Conservation (phyloP, 352 stramenopile genomes). For the Globisporangium barbulae region DNA sequence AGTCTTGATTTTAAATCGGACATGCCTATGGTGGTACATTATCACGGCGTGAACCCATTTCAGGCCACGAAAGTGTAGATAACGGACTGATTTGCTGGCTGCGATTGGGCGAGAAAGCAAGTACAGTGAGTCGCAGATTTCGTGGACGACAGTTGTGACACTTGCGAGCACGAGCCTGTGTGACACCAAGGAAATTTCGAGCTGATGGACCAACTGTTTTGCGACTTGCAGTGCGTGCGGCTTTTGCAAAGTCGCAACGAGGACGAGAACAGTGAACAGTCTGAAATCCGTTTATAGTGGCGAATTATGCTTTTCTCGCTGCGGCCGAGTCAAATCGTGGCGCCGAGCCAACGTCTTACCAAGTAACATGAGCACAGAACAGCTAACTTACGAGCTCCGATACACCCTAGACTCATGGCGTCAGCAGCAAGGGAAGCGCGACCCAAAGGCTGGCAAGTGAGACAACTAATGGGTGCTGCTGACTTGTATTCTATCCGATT, state of each 20-base stretch:
- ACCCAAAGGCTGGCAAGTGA: too few species aligned
- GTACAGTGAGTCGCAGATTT: slow-evolving; percentile 9
- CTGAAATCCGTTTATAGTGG: neutral
- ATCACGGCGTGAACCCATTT: neutral
- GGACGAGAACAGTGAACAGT: neutral
- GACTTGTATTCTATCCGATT: too few species aligned
- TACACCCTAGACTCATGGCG: too few species aligned
- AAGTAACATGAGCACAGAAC: too few species aligned
- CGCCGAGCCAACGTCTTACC: too few species aligned
- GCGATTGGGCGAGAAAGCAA: neutral
- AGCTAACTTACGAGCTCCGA: too few species aligned
- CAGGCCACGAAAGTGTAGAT: slow-evolving; percentile 2
- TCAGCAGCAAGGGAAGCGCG: too few species aligned
- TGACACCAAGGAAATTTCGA: neutral
- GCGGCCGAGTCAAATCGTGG: too few species aligned
- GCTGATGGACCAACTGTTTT: slow-evolving; percentile 9
- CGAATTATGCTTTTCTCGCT: neutral
- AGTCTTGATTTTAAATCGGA: neutral
- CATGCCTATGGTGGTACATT: neutral
- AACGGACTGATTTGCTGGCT: neutral
- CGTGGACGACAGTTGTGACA: neutral
- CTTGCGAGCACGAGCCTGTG: neutral
- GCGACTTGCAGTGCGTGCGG: neutral
- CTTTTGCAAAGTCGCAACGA: neutral
- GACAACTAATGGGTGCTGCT: too few species aligned